Evolutionary conservation across 78 protist species (phyloP).

Genomic region (Dictyostelium brefeldianum): DNA sequence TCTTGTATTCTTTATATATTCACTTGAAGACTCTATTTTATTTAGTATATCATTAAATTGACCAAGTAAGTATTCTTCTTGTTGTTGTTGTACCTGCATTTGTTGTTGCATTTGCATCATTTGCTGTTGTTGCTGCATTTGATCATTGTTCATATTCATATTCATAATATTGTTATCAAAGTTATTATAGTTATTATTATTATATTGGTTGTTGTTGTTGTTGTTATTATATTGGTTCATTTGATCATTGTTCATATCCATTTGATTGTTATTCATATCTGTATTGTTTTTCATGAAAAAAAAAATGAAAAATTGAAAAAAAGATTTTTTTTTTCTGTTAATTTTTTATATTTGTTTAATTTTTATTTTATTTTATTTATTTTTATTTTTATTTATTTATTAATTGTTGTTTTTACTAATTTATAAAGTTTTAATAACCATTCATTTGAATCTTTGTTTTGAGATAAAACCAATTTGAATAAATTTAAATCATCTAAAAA

Average conservation of each 20-base stretch:
- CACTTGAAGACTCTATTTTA: background rate
- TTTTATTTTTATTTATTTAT: background rate
- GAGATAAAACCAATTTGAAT: constrained; percentile 14
- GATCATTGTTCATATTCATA: background rate
- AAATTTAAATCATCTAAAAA: constrained; percentile 57
- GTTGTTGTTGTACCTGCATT: background rate
- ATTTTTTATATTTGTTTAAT: too few relatives aligned
- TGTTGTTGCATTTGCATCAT: background rate
- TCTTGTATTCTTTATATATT: constrained; percentile 12
- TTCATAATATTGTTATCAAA: background rate
- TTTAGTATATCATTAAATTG: constrained; percentile 17
- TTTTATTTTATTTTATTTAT: background rate
- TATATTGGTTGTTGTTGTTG: too few relatives aligned
- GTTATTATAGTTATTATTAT: background rate
- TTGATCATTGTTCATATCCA: too few relatives aligned
- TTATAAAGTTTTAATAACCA: background rate
- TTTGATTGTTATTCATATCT: too few relatives aligned
- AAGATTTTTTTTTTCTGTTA: too few relatives aligned
- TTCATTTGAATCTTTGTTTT: constrained; percentile 28
- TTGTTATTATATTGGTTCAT: too few relatives aligned
- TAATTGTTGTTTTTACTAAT: constrained; percentile 1
- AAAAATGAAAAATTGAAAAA: background rate
- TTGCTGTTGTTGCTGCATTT: background rate
- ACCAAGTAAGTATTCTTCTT: background rate
- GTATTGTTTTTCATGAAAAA: too few relatives aligned